Conservation (phyloP, 139 green algal species). For the Chlorella vulgaris region DNA sequence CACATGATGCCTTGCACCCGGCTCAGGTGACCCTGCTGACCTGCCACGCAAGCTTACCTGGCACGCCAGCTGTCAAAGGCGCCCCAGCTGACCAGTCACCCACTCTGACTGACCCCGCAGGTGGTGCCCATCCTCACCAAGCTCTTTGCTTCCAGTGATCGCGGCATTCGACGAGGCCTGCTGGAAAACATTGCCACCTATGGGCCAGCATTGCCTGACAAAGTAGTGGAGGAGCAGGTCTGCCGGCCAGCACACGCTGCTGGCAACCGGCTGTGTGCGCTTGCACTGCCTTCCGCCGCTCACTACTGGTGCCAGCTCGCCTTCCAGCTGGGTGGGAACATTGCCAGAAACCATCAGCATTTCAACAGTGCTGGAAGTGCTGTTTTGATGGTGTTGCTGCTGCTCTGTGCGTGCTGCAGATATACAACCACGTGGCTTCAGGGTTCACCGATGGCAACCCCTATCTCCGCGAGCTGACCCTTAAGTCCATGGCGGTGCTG, state of each 20-base stretch:
- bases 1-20: no score
- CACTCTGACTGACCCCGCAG: not conserved
- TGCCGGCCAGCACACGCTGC: not conserved
- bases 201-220: conserved; percentile 40
- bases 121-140: conserved; percentile 87
- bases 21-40: no score
- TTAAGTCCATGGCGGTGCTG: conserved; percentile 90
- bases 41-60: no score
- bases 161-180: conserved; percentile 82
- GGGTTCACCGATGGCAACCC: conserved; percentile 92
- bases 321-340: no score
- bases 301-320: no score
- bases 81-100: not conserved
- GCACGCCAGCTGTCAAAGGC: not conserved
- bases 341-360: no score
- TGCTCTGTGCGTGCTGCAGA: no score
- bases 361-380: no score
- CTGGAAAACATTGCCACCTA: conserved; percentile 89
- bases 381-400: no score
- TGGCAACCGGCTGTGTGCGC: not conserved
- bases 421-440: conserved; percentile 73
- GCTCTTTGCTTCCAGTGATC: conserved; percentile 91
- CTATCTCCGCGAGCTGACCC: conserved; percentile 95
- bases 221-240: conserved; percentile 44
- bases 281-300: not conserved